Percentiles rank a stretch among this genome's conserved stretches.
phyloP scores from a whole-genome alignment of 768 basidiomycete genomes.

The Leccinum broughii region DNA sequence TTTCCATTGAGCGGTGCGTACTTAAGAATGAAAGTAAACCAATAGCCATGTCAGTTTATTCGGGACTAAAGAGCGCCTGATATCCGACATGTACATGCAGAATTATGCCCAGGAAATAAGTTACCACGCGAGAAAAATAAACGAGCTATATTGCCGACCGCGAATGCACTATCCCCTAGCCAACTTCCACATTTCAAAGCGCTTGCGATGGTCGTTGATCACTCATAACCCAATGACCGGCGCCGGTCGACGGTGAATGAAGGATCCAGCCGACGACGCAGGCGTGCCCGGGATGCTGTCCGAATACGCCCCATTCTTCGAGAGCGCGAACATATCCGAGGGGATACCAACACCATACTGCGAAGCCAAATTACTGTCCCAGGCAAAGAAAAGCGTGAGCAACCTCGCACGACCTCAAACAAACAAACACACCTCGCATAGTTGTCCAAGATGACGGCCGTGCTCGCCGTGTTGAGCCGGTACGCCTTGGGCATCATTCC shows the following conservation, averaged over 20 bases:
- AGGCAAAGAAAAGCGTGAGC: not conserved
- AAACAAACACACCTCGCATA: slow-evolving; percentile 62
- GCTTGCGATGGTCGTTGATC: not conserved
- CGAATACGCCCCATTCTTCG: slow-evolving; percentile 44
- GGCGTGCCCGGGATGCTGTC: slow-evolving; percentile 36
- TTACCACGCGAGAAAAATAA: not conserved
- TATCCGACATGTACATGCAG: not conserved
- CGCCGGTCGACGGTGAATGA: not conserved
- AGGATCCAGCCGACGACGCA: slow-evolving; percentile 17
- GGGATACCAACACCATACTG: slow-evolving; percentile 70
- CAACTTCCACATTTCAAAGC: not conserved
- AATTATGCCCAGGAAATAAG: not conserved
- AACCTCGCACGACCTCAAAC: not conserved
- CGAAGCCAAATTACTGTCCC: slow-evolving; percentile 64
- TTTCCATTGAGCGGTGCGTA: too few species aligned
- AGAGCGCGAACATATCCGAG: slow-evolving; percentile 55
- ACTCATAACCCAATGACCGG: not conserved
- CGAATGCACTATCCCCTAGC: not conserved
- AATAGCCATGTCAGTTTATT: too few species aligned
- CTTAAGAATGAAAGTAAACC: too few species aligned
- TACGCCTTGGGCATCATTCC: slow-evolving; percentile 88
- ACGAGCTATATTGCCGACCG: not conserved
- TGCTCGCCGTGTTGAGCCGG: slow-evolving; percentile 66
- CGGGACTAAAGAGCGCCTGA: not conserved
- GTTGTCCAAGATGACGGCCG: slow-evolving; percentile 84